Conservation (phyloP, 202 grass and related monocot species). For the Schoenoplectus triqueter region DNA sequence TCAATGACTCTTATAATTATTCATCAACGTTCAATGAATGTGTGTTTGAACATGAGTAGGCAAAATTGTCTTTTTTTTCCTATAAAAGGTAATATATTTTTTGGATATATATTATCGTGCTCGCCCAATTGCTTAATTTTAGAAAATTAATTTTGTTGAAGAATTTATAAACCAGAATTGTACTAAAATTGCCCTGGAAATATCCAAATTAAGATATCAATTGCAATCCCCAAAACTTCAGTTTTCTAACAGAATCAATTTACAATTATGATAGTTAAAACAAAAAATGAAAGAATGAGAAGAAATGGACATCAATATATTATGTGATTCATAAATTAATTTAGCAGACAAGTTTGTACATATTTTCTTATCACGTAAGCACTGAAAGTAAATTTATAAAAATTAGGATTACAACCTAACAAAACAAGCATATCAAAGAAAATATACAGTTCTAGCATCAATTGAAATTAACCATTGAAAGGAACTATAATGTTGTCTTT, state of each 20-base stretch:
- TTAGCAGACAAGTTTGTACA: not conserved
- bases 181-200: constrained; percentile 75
- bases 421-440: not conserved
- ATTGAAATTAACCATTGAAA: not conserved
- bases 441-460: not conserved
- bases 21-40: too few relatives aligned
- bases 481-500: not conserved
- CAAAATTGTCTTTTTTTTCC: too few relatives aligned
- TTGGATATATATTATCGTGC: too few relatives aligned
- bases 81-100: too few relatives aligned
- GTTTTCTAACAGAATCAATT: constrained; percentile 4
- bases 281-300: constrained; percentile 11
- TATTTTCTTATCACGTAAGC: not conserved
- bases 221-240: constrained; percentile 20
- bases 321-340: constrained; percentile 2
- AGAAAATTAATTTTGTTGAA: too few relatives aligned
- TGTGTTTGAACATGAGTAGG: too few relatives aligned
- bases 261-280: constrained; percentile 1
- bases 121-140: too few relatives aligned
- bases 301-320: not conserved
- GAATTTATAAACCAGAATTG: constrained; percentile 56
- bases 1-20: too few relatives aligned
- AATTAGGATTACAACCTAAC: constrained; percentile 31
- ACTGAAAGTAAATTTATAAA: constrained; percentile 14
- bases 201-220: constrained; percentile 13